phyloP scores from a whole-genome alignment of 2,329 filamentous ascomycete genomes.

The Ophiocordyceps sinensis region DNA sequence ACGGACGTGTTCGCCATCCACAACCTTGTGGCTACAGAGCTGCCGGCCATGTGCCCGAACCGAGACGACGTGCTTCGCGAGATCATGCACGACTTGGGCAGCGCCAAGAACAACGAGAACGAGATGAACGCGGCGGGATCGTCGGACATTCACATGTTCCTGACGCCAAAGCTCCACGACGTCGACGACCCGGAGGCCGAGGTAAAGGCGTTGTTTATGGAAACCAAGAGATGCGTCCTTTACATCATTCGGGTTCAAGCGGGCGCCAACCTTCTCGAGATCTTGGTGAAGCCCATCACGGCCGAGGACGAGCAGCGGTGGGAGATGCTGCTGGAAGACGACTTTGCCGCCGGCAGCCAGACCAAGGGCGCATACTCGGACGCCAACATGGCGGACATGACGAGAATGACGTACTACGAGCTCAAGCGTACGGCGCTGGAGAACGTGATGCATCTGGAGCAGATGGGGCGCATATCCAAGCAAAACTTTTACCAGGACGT shows the following conservation, averaged over 20 bases:
- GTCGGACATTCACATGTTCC: slow-evolving; percentile 78
- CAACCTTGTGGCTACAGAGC: slow-evolving; percentile 67
- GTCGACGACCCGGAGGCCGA: slow-evolving; percentile 87
- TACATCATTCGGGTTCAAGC: slow-evolving; percentile 97
- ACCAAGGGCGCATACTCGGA: slow-evolving; percentile 83
- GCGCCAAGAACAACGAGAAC: slow-evolving; percentile 89
- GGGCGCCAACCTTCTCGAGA: slow-evolving; percentile 83
- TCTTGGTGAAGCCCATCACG: slow-evolving; percentile 78
- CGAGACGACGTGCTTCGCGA: slow-evolving; percentile 83
- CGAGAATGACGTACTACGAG: slow-evolving; percentile 76
- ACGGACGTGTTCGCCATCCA: slow-evolving; percentile 94
- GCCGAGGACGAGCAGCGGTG: slow-evolving; percentile 83
- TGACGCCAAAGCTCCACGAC: slow-evolving; percentile 81
- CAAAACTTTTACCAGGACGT: slow-evolving; percentile 94
- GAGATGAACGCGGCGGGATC: slow-evolving; percentile 80
- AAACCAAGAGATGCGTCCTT: slow-evolving; percentile 90
- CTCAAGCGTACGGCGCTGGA: slow-evolving; percentile 88
- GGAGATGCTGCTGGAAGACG: slow-evolving; percentile 66
- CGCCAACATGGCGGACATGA: slow-evolving; percentile 76
- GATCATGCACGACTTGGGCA: slow-evolving; percentile 85
- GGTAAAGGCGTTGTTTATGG: slow-evolving; percentile 87
- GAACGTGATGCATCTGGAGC: slow-evolving; percentile 82
- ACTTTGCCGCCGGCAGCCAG: slow-evolving; percentile 52
- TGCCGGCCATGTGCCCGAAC: slow-evolving; percentile 60
- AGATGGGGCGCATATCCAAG: slow-evolving; percentile 73